phyloP scores from a whole-genome alignment of 768 basidiomycete genomes.

The Lactifluus rugatus region DNA sequence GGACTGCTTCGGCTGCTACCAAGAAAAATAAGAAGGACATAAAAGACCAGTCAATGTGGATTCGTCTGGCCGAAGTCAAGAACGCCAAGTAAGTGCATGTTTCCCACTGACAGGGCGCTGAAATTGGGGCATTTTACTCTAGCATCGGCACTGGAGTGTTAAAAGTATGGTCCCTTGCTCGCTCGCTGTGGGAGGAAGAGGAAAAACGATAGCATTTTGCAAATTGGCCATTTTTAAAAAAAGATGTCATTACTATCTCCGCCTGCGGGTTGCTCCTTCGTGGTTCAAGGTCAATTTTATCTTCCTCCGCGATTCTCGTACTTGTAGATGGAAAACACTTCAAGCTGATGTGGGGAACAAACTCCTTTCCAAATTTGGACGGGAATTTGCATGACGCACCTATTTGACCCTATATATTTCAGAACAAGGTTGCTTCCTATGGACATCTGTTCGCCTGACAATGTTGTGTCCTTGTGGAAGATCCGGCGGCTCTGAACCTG shows the following conservation, averaged over 20 bases:
- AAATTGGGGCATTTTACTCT: neutral
- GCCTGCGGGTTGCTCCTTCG: neutral
- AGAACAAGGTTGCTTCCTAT: neutral
- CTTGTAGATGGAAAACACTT: neutral
- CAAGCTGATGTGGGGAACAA: neutral
- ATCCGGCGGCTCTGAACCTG: neutral
- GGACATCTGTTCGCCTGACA: neutral
- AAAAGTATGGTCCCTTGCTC: constrained; percentile 61
- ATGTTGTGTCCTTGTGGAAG: neutral
- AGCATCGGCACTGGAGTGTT: constrained; percentile 68
- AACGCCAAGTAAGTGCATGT: constrained; percentile 10
- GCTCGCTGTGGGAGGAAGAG: constrained; percentile 35
- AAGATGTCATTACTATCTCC: neutral
- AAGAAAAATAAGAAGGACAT: too few species aligned
- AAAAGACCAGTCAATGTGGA: constrained; percentile 4
- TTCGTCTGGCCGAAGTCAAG: neutral
- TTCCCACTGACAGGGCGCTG: neutral
- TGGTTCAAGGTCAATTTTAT: neutral
- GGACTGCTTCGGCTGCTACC: neutral
- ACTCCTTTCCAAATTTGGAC: constrained; percentile 1
- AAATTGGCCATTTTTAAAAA: neutral
- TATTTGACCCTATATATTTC: neutral
- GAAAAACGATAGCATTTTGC: neutral
- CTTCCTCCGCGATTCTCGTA: neutral
- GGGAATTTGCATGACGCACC: neutral